phyloP scores from a whole-genome alignment of 441 rosid genomes.

The Hypseocharis bilobata region DNA sequence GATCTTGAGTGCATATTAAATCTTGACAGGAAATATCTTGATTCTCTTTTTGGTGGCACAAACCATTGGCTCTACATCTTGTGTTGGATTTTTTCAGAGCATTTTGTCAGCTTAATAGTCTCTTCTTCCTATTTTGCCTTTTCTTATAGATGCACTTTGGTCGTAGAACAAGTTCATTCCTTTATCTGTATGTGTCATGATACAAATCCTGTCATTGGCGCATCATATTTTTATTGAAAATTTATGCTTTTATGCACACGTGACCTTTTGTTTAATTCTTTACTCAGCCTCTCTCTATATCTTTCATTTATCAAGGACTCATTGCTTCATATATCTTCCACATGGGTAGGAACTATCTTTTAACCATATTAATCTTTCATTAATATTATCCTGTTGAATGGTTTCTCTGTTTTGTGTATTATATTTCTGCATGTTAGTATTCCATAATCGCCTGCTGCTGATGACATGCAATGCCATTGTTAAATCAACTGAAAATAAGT shows the following conservation, averaged over 20 bases:
- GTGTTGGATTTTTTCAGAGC: neutral
- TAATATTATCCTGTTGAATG: neutral
- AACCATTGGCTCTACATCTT: neutral
- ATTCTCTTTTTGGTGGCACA: neutral
- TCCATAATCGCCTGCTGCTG: no score
- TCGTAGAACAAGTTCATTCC: no score
- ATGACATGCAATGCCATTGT: neutral
- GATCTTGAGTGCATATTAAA: neutral
- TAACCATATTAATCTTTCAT: neutral
- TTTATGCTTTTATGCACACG: neutral
- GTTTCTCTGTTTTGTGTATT: neutral
- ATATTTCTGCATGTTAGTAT: neutral
- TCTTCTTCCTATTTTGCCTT: no score
- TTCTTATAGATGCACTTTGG: no score
- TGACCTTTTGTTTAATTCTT: neutral
- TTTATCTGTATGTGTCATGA: no score
- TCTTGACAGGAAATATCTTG: neutral
- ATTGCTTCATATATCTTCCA: neutral
- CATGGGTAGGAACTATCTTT: neutral
- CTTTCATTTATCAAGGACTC: no score
- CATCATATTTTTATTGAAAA: neutral
- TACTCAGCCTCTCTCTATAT: no score
- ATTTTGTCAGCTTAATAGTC: neutral
- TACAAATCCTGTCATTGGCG: no score
- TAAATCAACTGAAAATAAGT: neutral